These are phyloP conservation scores for Cicer chorassanicum DNA, from an alignment of 306 rosid species.

Conservation along the genomic window DNA sequence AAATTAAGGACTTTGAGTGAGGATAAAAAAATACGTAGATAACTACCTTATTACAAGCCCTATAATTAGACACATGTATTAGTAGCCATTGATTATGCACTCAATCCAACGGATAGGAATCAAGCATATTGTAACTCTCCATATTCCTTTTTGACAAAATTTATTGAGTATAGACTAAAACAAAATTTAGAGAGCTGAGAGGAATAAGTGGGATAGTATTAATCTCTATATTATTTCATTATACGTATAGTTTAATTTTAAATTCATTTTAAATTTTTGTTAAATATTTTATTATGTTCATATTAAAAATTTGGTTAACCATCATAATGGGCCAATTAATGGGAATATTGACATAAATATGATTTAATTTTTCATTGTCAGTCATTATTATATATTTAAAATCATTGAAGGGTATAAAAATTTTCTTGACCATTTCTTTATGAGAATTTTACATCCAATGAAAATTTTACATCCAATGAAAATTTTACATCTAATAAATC, in stretches of 20 bases:
- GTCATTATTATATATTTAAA: slow-evolving; percentile 43
- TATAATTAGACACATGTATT: slow-evolving; percentile 53
- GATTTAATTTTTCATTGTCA: slow-evolving; percentile 39
- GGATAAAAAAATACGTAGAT: slow-evolving; percentile 39
- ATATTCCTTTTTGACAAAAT: slow-evolving; percentile 59
- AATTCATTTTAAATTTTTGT: slow-evolving; percentile 9
- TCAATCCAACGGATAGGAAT: slow-evolving; percentile 56
- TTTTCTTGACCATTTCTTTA: neutral
- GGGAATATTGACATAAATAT: slow-evolving; percentile 34
- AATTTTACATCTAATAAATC: too few relatives aligned
- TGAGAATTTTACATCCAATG: neutral
- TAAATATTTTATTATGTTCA: neutral
- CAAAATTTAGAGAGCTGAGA: slow-evolving; percentile 40
- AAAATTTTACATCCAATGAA: too few relatives aligned
- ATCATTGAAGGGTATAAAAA: slow-evolving; percentile 14
- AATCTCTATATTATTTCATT: slow-evolving; percentile 41
- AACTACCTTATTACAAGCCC: slow-evolving; percentile 55
- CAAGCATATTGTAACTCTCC: slow-evolving; percentile 61
- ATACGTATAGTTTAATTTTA: slow-evolving; percentile 8
- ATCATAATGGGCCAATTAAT: slow-evolving; percentile 37
- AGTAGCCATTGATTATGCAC: slow-evolving; percentile 48
- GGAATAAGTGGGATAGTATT: slow-evolving; percentile 66
- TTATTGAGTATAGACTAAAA: too few relatives aligned
- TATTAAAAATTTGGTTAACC: slow-evolving; percentile 27
- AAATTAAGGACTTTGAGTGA: slow-evolving; percentile 39